Evolutionary conservation across 2,329 filamentous ascomycete species (phyloP), one percentile per base, ranked within the genome.

Genomic region (Nigrospora sphaerica): DNA sequence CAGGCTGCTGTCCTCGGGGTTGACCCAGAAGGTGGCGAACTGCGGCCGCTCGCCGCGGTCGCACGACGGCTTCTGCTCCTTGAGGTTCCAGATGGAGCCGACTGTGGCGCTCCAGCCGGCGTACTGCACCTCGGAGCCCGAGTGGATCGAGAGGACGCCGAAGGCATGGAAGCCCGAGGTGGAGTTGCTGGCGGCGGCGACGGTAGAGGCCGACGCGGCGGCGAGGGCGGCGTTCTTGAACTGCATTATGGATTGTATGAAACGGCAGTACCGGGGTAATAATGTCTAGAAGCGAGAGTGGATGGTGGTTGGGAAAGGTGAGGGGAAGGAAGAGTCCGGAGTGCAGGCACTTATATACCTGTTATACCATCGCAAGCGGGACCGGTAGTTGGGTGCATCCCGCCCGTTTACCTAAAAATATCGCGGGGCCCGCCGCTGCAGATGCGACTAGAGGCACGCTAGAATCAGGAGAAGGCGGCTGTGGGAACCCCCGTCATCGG

Each of bases 11-110:
- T 74, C 63, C 28, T 33, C 36, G 40, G 6, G 7, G 36, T 67
- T 44, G 53, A 81, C 61, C 52, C 64, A 63, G 62, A 83, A 79
- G 36, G 70, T 76, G 42, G 77, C 78, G 33, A 56, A 61, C 50
- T 70, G 62, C 32, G 53, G 54, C 36, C 62, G 54, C n/a, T 58
- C 49, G 31, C 57, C 57, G 36, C 58, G 54, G 9, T 63, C 61
- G 63, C 80, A 83, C 31, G 62, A 62, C 41, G 78, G 75, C 52
- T 69, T 65, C 58, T 78, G 72, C 17, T 59, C 53, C 6, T 62
- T 52, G 28, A 71, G 58, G 46, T 54, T 64, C 46, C 70, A 64
- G 49, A 83, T 52, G 54, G 63, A 64, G 56, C 62, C 61, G 44
- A 61, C 50, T 6, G 65, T 57, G 32, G 80, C 80, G 50, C 69